Evolutionary conservation across 306 rosid genomes (phyloP), one percentile per base, ranked within the genome.

Genomic region (Cajanus cajan): DNA sequence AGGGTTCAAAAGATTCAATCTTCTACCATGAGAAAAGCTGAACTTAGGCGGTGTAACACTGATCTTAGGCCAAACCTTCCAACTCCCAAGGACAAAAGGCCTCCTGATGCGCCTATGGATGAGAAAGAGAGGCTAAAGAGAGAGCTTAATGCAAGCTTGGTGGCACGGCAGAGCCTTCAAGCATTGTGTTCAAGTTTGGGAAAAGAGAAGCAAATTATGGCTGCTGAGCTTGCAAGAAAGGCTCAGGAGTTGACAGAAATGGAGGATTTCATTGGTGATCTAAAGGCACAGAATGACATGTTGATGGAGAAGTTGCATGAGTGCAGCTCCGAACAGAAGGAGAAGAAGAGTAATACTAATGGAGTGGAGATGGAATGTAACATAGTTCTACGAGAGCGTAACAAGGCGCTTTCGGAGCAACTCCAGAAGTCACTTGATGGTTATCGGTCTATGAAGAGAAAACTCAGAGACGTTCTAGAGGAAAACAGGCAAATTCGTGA

Each of bases 131-230:
- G 34, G 83, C 80, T 93, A 8, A 82, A 88, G 82, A 89, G 82
- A 68, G 92, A 93, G 86, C 96, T 95, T 10, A 86, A 80, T 4
- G 87, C 96, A 2, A 91, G 98, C 84, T 68, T 90, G 76, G 84
- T 89, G 5, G 93, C 96, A 0, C 74, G 93, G 11, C 92, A 89
- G 78, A 95, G 96, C 89, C 93, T 95, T 15, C 96, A 95, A 76
- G 88, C 90, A 36, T 78, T 95, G 93, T 95, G 99, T 69, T 82
- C 94, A 0, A 91, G 99, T 81, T 82, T 95, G 86, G 99, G 99
- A 64, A 95, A 91, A 76, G 99, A 95, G 86, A 93, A 91, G 66
- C 93, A 93, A 71, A 95, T 95, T n/a, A 95, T 95, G 79, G 97
- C 97, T 14, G 45, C 88, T 13, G 99, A 95, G 79, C 94, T 93